Base-by-base conservation (phyloP, 2,329 filamentous ascomycete genomes). In the Pseudocercospora fuligena region DNA sequence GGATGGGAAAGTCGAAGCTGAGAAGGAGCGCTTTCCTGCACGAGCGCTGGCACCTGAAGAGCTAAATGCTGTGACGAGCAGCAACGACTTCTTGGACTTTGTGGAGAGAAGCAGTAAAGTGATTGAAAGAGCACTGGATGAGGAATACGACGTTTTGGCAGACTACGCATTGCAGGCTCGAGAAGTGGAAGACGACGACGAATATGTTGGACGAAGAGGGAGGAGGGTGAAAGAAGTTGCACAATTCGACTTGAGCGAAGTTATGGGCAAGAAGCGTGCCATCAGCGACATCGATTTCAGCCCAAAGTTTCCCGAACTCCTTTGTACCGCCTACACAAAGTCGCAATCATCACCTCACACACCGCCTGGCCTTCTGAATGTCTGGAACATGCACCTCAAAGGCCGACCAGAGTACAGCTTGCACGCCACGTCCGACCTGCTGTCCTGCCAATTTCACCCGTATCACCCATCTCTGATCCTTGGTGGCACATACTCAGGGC, bases 231-330 rank as follows among this genome's bases (percentile, higher is more conserved):
- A 92, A 78, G 94, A 99, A 80, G 85, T 97, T 58, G 90, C 91
- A 40, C 94, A 97, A 75, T 97, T 98, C 80, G 97, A 92, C 80
- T 64, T 78, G 40, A 61, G 69, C n/a, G 94, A 97, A 76, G 92
- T 97, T 68, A 88, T 93, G 77, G 97, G 94, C 92, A 97, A 93
- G 76, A 97, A 96, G 84, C 97, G 97, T 82, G 97, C 97, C 91
- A 91, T 99, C 77, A 97, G 92, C 78, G 92, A 93, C 74, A 89
- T 99, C 73, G 92, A 94, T 81, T 99, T 97, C 80, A 98, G 94
- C 53, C 92, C 93, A 62, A 97, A 97, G 83, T 87, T 88, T 75
- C 92, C 92, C 27, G 95, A 99, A 80, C 87, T 99, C 40, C 85
- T 99, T 56, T 88, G 98, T 57, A 94, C 95, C 31, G 92, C 95